Evolutionary conservation across 306 rosid species (phyloP), one percentile per base, ranked within the genome.

Genomic region (Bauhinia variegata): DNA sequence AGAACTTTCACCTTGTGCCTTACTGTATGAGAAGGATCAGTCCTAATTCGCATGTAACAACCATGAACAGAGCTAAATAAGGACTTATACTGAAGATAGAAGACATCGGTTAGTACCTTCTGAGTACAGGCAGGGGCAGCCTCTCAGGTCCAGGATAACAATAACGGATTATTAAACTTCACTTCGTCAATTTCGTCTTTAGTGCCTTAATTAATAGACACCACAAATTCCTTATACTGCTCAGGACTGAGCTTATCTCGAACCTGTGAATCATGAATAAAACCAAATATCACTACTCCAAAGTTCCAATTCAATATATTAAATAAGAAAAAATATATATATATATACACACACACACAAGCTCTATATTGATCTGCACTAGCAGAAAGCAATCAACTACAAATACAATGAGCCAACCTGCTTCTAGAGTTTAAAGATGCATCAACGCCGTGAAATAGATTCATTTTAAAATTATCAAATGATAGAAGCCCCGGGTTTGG

Each of bases 181-280:
- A 38, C 70, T 77, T 86, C 93, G 89, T 78, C n/a, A 86, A 83
- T 87, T 92, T 89, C 63, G 89, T 84, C 78, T 89, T 89, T 7
- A 92, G 88, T 42, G 96, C 96, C 78, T 88, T 89, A 96, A 92
- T 88, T 89, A 96, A 92, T 89, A 64, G 71, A 84, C 64, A 79
- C 79, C 65, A 89, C 96, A 71, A 89, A 92, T 66, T 86, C 89
- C 64, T 66, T 69, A 75, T 92, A 92, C 71, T 92, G 96, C 7
- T 81, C 58, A 41, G 82, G 61, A 80, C 83, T 82, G 46, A 89
- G 96, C 75, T 86, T 87, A 71, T 83, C 96, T 65, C 79, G 80
- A 54, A 89, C 98, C 98, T 92, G 86, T 11, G 76, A 61, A 56
- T 48, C 67, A 73, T 51, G 59, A 38, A 51, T 56, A 39, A 41